These are phyloP conservation scores for Phytophthora agathidicida DNA, from an alignment of 352 stramenopile genomes.

Conservation along the genomic window DNA sequence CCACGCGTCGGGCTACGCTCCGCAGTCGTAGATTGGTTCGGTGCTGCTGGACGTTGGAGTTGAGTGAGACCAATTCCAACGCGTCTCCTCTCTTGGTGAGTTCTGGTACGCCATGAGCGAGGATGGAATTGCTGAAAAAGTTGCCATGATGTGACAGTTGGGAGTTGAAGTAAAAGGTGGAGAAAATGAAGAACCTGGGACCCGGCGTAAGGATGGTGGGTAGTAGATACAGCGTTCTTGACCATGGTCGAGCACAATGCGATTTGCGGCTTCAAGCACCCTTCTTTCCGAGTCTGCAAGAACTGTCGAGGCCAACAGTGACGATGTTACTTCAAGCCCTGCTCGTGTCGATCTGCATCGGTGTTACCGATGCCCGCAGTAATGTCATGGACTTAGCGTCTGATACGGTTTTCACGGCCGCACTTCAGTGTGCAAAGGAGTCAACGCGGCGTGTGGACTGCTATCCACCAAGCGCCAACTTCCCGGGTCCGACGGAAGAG, in stretches of 20 bases:
- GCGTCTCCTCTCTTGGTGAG: no score
- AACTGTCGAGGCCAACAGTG: conserved; percentile 26
- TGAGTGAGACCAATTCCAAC: no score
- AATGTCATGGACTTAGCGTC: conserved; percentile 9
- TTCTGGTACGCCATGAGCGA: no score
- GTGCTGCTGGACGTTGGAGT: no score
- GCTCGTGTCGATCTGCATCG: conserved; percentile 21
- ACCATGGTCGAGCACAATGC: conserved; percentile 32
- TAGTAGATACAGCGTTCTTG: neutral
- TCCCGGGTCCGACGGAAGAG: conserved; percentile 78
- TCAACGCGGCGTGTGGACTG: conserved; percentile 63
- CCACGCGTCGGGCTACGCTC: no score
- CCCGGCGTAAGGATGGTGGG: conserved; percentile 19
- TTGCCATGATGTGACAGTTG: conserved; percentile 26
- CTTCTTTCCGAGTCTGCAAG: neutral
- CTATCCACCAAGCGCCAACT: conserved; percentile 64
- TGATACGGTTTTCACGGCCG: conserved; percentile 9
- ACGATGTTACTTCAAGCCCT: conserved; percentile 28
- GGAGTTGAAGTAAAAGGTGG: conserved; percentile 32
- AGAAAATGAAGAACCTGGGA: conserved; percentile 26
- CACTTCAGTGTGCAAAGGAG: conserved; percentile 34
- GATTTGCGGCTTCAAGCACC: conserved; percentile 25
- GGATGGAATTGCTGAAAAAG: no score
- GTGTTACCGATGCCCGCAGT: conserved; percentile 2
- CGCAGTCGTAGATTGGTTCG: no score